A percentile compares a stretch with the other conserved stretches of the same genome.
phyloP scores from a whole-genome alignment of 2,329 filamentous ascomycete genomes.

The Talaromyces islandicus region DNA sequence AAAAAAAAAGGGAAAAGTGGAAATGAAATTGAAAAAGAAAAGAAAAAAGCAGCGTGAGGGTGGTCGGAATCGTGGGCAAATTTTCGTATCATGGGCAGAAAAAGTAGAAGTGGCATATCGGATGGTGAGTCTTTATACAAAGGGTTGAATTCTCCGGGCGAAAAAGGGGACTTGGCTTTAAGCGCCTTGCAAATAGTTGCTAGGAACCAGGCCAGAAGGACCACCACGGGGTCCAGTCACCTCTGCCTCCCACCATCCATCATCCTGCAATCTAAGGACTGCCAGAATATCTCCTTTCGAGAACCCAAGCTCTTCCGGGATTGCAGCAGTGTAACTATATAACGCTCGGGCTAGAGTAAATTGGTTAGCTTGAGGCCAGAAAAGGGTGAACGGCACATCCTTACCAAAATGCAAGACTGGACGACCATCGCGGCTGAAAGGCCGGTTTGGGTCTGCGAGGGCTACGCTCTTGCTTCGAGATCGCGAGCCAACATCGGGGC shows the following conservation, averaged over 20 bases:
- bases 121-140: not conserved
- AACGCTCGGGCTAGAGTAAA: constrained; percentile 68
- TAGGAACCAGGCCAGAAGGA: constrained; percentile 55
- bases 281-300: constrained; percentile 86
- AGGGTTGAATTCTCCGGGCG: not conserved
- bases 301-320: constrained; percentile 91
- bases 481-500: constrained; percentile 44
- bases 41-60: not conserved
- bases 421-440: constrained; percentile 78
- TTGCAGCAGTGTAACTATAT: constrained; percentile 91
- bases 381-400: constrained; percentile 30
- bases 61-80: not conserved
- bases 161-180: constrained; percentile 17
- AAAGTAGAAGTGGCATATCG: not conserved
- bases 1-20: not conserved
- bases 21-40: no score
- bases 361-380: not conserved
- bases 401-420: constrained; percentile 91
- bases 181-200: constrained; percentile 60
- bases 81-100: not conserved
- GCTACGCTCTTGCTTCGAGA: constrained; percentile 78
- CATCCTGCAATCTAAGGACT: constrained; percentile 84
- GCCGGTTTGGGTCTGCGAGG: constrained; percentile 61
- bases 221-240: constrained; percentile 55
- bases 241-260: constrained; percentile 99